These are phyloP conservation scores for Phlyctochytrium planicorne DNA, from an alignment of 192 early-diverging fungal species.

Conservation along the genomic window DNA sequence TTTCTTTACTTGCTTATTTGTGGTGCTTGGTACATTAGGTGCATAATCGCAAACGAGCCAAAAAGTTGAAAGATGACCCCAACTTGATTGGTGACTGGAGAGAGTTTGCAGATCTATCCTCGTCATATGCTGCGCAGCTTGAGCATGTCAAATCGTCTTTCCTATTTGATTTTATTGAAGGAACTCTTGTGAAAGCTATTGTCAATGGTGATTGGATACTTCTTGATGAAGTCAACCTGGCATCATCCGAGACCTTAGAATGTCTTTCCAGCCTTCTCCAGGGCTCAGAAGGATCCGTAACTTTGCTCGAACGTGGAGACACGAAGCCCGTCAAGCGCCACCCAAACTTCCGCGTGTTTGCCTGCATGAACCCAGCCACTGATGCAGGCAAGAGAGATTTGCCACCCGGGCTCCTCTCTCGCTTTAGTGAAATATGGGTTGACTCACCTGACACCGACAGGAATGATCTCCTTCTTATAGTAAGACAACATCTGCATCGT, in stretches of 20 bases:
- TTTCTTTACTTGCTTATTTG: too few relatives aligned
- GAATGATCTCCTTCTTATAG: constrained; percentile 81
- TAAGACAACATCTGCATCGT: constrained; percentile 68
- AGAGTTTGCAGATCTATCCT: constrained; percentile 60
- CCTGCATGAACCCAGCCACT: constrained; percentile 99
- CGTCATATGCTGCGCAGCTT: constrained; percentile 74
- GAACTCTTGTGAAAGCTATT: constrained; percentile 86
- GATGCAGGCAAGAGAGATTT: constrained; percentile 98
- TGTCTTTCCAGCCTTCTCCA: constrained; percentile 87
- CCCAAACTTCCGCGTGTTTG: constrained; percentile 91
- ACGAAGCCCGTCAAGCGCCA: constrained; percentile 82
- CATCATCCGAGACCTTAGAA: constrained; percentile 93
- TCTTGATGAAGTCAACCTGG: constrained; percentile 97
- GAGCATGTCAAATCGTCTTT: constrained; percentile 69
- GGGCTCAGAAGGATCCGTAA: constrained; percentile 71
- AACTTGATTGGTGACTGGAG: constrained; percentile 71
- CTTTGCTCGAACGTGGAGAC: constrained; percentile 92
- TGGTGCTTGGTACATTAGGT: too few relatives aligned
- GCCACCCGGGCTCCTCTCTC: constrained; percentile 82
- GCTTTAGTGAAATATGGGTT: constrained; percentile 96
- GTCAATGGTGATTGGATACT: constrained; percentile 93
- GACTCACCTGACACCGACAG: constrained; percentile 80
- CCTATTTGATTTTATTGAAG: constrained; percentile 94
- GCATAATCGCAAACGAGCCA: constrained; percentile 27
- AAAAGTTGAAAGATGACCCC: constrained; percentile 34